Base-by-base conservation (phyloP, 2,329 filamentous ascomycete species). In the Helicocarpus griseus region DNA sequence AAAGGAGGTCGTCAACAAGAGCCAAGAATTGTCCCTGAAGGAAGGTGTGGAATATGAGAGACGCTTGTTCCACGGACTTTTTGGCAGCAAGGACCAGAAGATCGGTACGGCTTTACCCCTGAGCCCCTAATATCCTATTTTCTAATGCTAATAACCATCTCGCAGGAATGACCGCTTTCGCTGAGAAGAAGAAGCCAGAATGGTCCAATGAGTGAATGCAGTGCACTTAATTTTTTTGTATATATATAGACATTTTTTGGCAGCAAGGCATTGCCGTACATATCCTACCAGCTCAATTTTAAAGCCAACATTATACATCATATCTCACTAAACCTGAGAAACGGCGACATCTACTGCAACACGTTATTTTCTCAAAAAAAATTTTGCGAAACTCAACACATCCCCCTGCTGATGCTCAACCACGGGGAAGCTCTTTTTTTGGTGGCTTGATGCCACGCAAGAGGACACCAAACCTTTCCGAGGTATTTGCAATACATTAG, bases 1-100 rank as follows among this genome's bases (percentile, higher is more conserved):
- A 52, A 98, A 98, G 78, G 93, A 98, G 77, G 91, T 93, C n/a
- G 91, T 98, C 51, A 95, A 97, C 69, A 97, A 96, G 83, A 95
- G 89, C 69, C 90, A 97, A 76, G 93, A 98, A 62, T 72, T 95
- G 60, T 77, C 85, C 3, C 73, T 98, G 54, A 76, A 86, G 60
- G 93, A 97, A 64, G 93, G 93, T 13, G 86, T 98, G 1, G 93
- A 98, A 73, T 97, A 83, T 71, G 93, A 98, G 79, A 79, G 93
- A 65, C 81, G 90, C 49, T 78, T 97, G 31, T 98, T 98, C 77
- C 93, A 98, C 71, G 80, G 83, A 24, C 65, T 96, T 63, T 98
- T 98, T 73, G 93, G 91, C 21, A 95, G 86, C 67, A 81, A 88
- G 73, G 93, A 98, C 70, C 93, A 98, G 73, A 98, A 97, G 78